Conservation (phyloP, 805 yeast species). For the Suhomyces kilbournensis region DNA sequence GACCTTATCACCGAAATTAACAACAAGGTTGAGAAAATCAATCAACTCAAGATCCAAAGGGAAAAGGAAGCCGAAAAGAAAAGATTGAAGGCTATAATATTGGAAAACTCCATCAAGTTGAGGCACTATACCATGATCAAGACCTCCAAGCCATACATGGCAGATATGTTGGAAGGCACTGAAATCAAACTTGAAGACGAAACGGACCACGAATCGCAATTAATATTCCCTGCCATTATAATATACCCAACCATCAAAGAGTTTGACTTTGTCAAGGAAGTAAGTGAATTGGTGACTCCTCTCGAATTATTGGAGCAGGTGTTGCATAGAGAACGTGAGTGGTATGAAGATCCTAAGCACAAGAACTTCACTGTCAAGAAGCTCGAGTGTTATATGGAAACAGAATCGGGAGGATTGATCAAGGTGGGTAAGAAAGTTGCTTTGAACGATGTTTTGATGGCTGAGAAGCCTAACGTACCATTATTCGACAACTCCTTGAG, state of each 20-base stretch:
- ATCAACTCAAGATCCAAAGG: constrained; percentile 28
- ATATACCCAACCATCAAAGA: constrained; percentile 82
- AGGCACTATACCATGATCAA: constrained; percentile 54
- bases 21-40: constrained; percentile 32
- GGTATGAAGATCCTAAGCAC: constrained; percentile 65
- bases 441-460: constrained; percentile 60
- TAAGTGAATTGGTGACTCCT: constrained; percentile 71
- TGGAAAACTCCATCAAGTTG: constrained; percentile 57
- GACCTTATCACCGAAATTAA: constrained; percentile 42
- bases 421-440: constrained; percentile 78
- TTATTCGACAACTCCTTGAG: constrained; percentile 71
- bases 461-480: constrained; percentile 65
- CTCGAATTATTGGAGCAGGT: constrained; percentile 59
- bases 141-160: constrained; percentile 44
- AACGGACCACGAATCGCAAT: constrained; percentile 68
- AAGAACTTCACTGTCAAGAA: constrained; percentile 54
- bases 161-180: constrained; percentile 52
- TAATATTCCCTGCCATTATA: constrained; percentile 77
- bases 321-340: constrained; percentile 60
- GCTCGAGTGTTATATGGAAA: constrained; percentile 77
- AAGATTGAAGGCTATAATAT: constrained; percentile 39
- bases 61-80: constrained; percentile 40
- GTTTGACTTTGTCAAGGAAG: constrained; percentile 74
- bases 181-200: constrained; percentile 59
- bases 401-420: constrained; percentile 77